Conservation (phyloP, 2,329 filamentous ascomycete genomes). For the Aspergillus aculeatus region DNA sequence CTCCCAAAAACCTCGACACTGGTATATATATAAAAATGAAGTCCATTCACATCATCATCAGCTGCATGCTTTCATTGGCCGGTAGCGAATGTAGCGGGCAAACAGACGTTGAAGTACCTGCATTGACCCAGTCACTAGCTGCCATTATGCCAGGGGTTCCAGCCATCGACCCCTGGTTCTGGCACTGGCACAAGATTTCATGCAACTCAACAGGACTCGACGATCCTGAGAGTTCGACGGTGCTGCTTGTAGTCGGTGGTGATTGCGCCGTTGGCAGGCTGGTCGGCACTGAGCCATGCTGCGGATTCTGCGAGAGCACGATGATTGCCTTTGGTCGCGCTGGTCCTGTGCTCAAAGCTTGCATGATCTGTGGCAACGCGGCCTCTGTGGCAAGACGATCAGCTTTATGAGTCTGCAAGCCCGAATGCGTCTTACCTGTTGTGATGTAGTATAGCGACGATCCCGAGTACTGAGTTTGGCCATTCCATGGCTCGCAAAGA, state of each 20-base stretch:
- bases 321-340: slow-evolving; percentile 18
- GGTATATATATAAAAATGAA: not conserved
- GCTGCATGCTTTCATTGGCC: not conserved
- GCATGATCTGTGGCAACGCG: slow-evolving; percentile 21
- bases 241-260: not conserved
- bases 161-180: not conserved
- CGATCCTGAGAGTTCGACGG: not conserved
- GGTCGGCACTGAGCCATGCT: not conserved
- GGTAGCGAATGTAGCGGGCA: slow-evolving; percentile 1
- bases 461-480: not conserved
- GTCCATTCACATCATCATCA: slow-evolving; percentile 2
- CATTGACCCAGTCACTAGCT: not conserved
- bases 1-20: not conserved
- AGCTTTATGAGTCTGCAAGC: not conserved
- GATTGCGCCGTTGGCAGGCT: slow-evolving; percentile 1
- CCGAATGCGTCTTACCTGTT: slow-evolving; percentile 9
- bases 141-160: not conserved
- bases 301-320: slow-evolving; percentile 11
- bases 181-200: slow-evolving; percentile 5
- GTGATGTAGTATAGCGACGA: slow-evolving; percentile 8
- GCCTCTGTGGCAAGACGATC: slow-evolving; percentile 10
- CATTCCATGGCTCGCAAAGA: slow-evolving; percentile 5
- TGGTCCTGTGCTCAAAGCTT: slow-evolving; percentile 9
- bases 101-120: not conserved
- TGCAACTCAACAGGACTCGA: slow-evolving; percentile 1